Percentiles rank a stretch among this genome's conserved stretches.
Conservation (phyloP, 2,329 filamentous ascomycete species). For the Fusarium sp. region DNA sequence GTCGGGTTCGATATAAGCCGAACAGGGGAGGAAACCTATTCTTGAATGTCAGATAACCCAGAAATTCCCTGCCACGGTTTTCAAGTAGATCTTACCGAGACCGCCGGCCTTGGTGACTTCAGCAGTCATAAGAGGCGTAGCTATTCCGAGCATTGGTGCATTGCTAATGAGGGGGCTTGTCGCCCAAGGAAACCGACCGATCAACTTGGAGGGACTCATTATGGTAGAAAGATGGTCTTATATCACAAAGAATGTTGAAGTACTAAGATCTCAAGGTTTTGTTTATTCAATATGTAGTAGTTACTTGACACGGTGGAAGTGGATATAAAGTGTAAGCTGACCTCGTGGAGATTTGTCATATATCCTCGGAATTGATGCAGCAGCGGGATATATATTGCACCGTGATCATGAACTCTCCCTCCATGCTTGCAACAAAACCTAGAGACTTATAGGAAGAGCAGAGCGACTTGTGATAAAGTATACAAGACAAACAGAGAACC, state of each 20-base stretch:
- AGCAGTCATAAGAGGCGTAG: conserved; percentile 49
- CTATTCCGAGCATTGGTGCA: conserved; percentile 53
- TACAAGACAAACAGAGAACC: background rate
- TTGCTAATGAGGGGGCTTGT: conserved; percentile 49
- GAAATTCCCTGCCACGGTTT: background rate
- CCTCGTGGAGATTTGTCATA: conserved; percentile 33
- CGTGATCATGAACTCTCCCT: background rate
- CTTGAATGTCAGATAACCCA: background rate
- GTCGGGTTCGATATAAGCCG: conserved; percentile 46
- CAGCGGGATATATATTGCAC: background rate
- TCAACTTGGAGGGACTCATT: conserved; percentile 45
- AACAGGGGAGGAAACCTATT: conserved; percentile 50
- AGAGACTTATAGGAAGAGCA: background rate
- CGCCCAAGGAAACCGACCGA: conserved; percentile 48
- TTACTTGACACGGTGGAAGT: background rate
- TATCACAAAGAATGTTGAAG: background rate
- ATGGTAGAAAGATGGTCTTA: background rate
- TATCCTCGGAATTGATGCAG: background rate
- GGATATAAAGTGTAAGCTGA: background rate
- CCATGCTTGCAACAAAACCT: background rate
- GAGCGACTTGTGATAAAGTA: background rate
- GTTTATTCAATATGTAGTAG: background rate
- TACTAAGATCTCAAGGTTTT: background rate
- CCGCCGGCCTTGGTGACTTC: conserved; percentile 55
- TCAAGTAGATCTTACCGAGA: conserved; percentile 45